phyloP scores from a whole-genome alignment of 148 eudicot genomes.

The Euryodendron excelsum region DNA sequence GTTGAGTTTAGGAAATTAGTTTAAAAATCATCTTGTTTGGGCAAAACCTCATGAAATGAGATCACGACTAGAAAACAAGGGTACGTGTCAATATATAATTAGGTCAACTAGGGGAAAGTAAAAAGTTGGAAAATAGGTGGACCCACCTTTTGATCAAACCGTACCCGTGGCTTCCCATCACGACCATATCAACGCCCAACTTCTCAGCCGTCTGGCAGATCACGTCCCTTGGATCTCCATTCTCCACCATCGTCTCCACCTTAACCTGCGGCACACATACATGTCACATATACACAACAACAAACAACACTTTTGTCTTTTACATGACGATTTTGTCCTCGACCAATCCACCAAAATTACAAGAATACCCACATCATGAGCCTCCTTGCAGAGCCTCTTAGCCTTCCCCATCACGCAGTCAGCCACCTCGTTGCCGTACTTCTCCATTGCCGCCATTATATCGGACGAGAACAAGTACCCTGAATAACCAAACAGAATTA shows the following conservation, averaged over 20 bases:
- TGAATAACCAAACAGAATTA: conserved; percentile 24
- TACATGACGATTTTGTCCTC: background rate
- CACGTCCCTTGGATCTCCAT: conserved; percentile 72
- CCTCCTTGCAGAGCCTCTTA: conserved; percentile 44
- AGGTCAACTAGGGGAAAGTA: too few relatives aligned
- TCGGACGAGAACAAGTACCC: conserved; percentile 47
- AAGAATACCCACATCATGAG: conserved; percentile 15
- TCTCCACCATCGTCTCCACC: conserved; percentile 46
- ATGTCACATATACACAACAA: too few relatives aligned
- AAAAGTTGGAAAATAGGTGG: background rate
- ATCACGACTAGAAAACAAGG: too few relatives aligned
- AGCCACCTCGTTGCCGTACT: conserved; percentile 58
- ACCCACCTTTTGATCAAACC: conserved; percentile 58
- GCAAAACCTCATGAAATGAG: too few relatives aligned
- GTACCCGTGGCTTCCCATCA: conserved; percentile 80
- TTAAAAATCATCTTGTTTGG: too few relatives aligned
- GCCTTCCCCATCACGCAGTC: conserved; percentile 50
- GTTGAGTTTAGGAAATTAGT: too few relatives aligned
- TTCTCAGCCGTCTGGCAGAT: conserved; percentile 60
- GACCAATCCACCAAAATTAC: background rate
- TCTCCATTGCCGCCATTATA: conserved; percentile 49
- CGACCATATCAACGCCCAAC: conserved; percentile 50
- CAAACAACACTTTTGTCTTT: too few relatives aligned
- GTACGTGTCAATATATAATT: too few relatives aligned
- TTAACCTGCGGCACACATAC: conserved; percentile 34